Percentiles rank a stretch among this genome's conserved stretches.
phyloP scores from a whole-genome alignment of 169 alveolate species.

The Plasmodium inui region DNA sequence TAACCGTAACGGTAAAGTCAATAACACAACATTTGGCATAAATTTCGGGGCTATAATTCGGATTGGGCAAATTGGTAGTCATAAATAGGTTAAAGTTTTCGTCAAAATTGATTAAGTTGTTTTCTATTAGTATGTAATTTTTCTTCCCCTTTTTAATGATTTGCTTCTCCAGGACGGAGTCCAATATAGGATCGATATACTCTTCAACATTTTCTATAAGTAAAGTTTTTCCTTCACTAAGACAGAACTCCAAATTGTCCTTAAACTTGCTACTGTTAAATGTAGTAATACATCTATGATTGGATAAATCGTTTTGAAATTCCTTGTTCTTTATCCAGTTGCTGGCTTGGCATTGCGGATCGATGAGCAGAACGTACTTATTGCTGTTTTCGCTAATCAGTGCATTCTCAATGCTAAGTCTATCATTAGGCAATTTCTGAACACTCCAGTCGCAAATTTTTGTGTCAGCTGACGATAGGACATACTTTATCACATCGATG shows the following conservation, averaged over 20 bases:
- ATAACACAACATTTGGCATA: conserved; percentile 97
- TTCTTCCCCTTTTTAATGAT: conserved; percentile 91
- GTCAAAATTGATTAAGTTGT: conserved; percentile 92
- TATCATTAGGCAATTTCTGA: conserved; percentile 86
- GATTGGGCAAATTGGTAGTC: conserved; percentile 96
- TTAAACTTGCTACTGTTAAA: conserved; percentile 89
- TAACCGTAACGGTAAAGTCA: conserved; percentile 97
- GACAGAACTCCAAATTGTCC: conserved; percentile 93
- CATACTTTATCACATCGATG: conserved; percentile 66
- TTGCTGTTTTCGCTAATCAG: conserved; percentile 83
- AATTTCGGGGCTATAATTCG: conserved; percentile 96
- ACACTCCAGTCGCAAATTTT: conserved; percentile 81
- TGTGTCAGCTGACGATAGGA: conserved; percentile 50
- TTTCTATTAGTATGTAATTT: conserved; percentile 91
- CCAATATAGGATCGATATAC: conserved; percentile 96
- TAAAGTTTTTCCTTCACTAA: conserved; percentile 93
- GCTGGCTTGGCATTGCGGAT: conserved; percentile 89
- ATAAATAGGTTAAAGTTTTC: conserved; percentile 94
- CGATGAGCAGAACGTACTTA: conserved; percentile 87
- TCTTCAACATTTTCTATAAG: conserved; percentile 96
- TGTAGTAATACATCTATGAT: conserved; percentile 90
- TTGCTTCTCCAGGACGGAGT: conserved; percentile 96
- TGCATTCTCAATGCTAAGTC: conserved; percentile 87
- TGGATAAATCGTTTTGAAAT: conserved; percentile 82
- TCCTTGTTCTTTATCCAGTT: conserved; percentile 85